Evolutionary conservation across 164 flowering plant species (phyloP).

Genomic region (Stephania yunnanensis): DNA sequence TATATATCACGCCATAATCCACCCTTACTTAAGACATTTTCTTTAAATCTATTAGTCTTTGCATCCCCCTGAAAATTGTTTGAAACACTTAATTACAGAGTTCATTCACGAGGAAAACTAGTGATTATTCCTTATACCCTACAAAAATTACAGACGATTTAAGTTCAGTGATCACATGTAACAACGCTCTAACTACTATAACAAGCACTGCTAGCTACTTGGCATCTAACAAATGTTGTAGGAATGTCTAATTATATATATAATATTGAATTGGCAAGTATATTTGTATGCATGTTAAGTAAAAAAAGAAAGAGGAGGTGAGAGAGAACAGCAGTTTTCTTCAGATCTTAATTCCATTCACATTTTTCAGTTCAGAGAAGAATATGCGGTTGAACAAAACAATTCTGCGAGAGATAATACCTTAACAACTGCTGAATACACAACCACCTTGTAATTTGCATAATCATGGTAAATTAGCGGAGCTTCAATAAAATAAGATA

Average conservation of each 20-base stretch:
- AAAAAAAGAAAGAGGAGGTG: background rate
- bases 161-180: background rate
- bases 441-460: slow-evolving; percentile 79
- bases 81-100: background rate
- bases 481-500: slow-evolving; percentile 96
- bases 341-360: too few relatives aligned
- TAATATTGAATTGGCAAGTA: too few relatives aligned
- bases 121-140: background rate
- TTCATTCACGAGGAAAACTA: background rate
- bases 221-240: background rate
- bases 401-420: slow-evolving; percentile 28
- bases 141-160: background rate
- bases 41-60: slow-evolving; percentile 78
- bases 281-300: background rate
- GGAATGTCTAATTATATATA: background rate
- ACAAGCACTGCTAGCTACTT: background rate
- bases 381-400: too few relatives aligned
- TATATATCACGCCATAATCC: slow-evolving; percentile 95
- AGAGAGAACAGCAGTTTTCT: too few relatives aligned
- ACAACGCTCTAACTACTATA: background rate
- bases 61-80: slow-evolving; percentile 77
- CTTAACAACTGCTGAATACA: slow-evolving; percentile 98
- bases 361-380: too few relatives aligned
- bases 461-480: slow-evolving; percentile 83
- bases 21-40: slow-evolving; percentile 72